These are phyloP conservation scores for Cyberlindnera maritima DNA, from an alignment of 805 yeast genomes.

Conservation along the genomic window DNA sequence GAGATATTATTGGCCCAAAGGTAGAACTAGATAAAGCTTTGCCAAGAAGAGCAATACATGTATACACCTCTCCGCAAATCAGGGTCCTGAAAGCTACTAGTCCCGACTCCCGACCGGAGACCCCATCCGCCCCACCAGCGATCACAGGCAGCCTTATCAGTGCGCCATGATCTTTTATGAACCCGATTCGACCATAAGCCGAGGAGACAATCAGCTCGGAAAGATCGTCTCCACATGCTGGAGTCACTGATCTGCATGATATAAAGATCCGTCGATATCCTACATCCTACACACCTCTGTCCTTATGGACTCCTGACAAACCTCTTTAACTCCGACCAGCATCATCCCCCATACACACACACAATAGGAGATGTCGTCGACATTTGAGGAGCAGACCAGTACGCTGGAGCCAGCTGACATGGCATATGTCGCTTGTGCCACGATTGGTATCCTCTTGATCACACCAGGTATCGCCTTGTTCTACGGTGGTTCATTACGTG, in stretches of 20 bases:
- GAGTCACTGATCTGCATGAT: too few relatives aligned
- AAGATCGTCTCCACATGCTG: too few relatives aligned
- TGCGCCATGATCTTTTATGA: neutral
- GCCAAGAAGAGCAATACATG: neutral
- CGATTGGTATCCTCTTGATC: slow-evolving; percentile 62
- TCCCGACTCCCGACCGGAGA: too few relatives aligned
- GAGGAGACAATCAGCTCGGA: neutral
- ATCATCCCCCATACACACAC: neutral
- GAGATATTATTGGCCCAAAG: too few relatives aligned
- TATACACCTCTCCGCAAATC: too few relatives aligned
- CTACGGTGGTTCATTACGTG: slow-evolving; percentile 61
- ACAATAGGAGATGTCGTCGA: slow-evolving; percentile 13
- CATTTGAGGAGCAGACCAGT: slow-evolving; percentile 34
- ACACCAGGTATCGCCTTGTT: slow-evolving; percentile 91
- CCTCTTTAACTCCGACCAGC: neutral
- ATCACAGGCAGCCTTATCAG: neutral
- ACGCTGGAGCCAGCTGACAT: slow-evolving; percentile 42
- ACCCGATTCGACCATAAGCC: neutral
- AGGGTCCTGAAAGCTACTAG: too few relatives aligned
- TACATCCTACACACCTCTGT: neutral
- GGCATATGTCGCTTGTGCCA: slow-evolving; percentile 40
- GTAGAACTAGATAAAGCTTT: neutral
- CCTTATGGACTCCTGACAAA: too few relatives aligned
- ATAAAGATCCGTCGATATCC: neutral
- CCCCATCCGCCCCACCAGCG: neutral